Percentiles rank a stretch among this genome's conserved stretches.
phyloP scores from a whole-genome alignment of 1,284 basidiomycete species.

The Papiliotrema fonsecae region DNA sequence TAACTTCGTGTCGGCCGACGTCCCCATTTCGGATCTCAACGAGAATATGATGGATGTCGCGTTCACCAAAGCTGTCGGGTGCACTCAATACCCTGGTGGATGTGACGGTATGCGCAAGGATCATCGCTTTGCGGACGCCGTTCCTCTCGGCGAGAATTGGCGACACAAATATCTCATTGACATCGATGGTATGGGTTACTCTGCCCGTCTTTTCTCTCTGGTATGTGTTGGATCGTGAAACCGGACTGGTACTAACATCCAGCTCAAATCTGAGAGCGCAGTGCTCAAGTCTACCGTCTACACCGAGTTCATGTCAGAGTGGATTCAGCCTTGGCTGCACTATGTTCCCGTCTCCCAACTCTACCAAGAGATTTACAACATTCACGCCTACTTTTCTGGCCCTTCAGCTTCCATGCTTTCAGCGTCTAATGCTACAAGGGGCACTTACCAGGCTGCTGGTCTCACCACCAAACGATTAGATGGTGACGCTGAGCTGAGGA shows the following conservation, averaged over 20 bases:
- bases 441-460: conserved; percentile 39
- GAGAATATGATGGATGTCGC: conserved; percentile 80
- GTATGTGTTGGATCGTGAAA: conserved; percentile 43
- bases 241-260: not conserved
- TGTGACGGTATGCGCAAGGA: conserved; percentile 61
- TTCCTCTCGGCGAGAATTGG: conserved; percentile 81
- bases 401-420: conserved; percentile 60
- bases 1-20: conserved; percentile 56
- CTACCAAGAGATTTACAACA: conserved; percentile 86
- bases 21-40: conserved; percentile 65
- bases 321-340: conserved; percentile 68
- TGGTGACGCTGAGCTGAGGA: conserved; percentile 66
- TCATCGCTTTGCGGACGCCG: conserved; percentile 71
- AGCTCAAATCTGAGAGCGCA: conserved; percentile 63
- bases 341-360: conserved; percentile 81
- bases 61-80: conserved; percentile 71
- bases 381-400: conserved; percentile 84
- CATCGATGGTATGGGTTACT: conserved; percentile 92
- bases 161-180: conserved; percentile 87
- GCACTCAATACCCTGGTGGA: conserved; percentile 72
- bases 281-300: conserved; percentile 86
- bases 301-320: conserved; percentile 72
- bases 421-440: conserved; percentile 50
- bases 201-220: conserved; percentile 78
- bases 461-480: conserved; percentile 52